Evolutionary conservation across 306 rosid genomes (phyloP).

Genomic region (Myrica gale): DNA sequence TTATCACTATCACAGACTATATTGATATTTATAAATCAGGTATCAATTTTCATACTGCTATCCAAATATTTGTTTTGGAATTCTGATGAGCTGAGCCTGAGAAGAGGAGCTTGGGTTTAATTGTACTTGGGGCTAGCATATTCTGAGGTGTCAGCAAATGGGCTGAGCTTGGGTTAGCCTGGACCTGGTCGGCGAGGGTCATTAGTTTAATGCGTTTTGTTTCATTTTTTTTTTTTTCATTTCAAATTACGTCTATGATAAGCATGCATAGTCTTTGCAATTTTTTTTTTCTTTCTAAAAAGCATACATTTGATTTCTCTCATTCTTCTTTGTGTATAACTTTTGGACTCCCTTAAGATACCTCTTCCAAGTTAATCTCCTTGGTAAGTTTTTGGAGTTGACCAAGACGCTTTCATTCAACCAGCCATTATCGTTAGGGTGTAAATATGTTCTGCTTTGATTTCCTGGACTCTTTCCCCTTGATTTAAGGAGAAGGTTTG

Average conservation of each 20-base stretch:
- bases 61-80: slow-evolving; percentile 9
- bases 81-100: slow-evolving; percentile 5
- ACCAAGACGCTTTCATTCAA: background rate
- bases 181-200: background rate
- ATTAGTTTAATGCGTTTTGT: background rate
- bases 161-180: background rate
- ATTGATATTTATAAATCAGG: slow-evolving; percentile 89
- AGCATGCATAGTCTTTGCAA: background rate
- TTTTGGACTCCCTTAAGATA: background rate
- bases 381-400: background rate
- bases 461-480: background rate
- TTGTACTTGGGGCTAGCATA: background rate
- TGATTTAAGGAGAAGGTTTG: background rate
- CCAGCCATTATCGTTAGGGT: background rate
- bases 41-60: slow-evolving; percentile 30
- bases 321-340: background rate
- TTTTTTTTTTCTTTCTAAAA: background rate
- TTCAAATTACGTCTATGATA: background rate
- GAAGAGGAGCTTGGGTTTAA: slow-evolving; percentile 14
- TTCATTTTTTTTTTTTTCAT: background rate
- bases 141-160: background rate
- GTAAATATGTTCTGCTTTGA: background rate
- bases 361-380: background rate
- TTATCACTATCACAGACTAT: slow-evolving; percentile 71
- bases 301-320: background rate